Percentiles rank a stretch among this genome's conserved stretches.
These are phyloP conservation scores for Lyophyllum semitale DNA, from an alignment of 768 basidiomycete genomes.

Conservation along the genomic window DNA sequence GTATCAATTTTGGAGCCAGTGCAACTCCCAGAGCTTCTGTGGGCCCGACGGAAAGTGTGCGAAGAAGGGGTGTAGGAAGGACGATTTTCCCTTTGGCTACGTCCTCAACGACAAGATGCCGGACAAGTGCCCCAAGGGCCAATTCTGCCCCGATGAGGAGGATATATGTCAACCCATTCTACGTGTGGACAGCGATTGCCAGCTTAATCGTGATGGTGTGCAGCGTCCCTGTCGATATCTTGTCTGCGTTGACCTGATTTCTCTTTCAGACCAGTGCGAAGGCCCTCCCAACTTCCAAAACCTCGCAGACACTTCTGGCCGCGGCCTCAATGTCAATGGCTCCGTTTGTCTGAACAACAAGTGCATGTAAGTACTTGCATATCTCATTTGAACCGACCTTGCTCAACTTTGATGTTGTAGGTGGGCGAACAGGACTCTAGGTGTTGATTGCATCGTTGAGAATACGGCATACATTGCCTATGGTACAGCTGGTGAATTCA, in stretches of 20 bases:
- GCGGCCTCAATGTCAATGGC: constrained; percentile 78
- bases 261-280: constrained; percentile 69
- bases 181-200: constrained; percentile 67
- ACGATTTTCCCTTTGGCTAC: constrained; percentile 80
- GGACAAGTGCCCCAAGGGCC: constrained; percentile 54
- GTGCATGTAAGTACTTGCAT: constrained; percentile 67
- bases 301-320: constrained; percentile 62
- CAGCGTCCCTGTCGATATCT: constrained; percentile 1
- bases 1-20: constrained; percentile 80
- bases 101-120: constrained; percentile 47
- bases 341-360: constrained; percentile 80
- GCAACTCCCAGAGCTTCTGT: constrained; percentile 73
- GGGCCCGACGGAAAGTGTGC: constrained; percentile 54
- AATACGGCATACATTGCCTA: constrained; percentile 82
- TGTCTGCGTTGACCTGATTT: background rate
- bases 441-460: constrained; percentile 66
- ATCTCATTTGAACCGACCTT: background rate
- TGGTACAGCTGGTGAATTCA: constrained; percentile 57
- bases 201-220: constrained; percentile 85
- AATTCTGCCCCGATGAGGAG: constrained; percentile 87
- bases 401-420: constrained; percentile 33
- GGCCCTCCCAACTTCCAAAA: constrained; percentile 66
- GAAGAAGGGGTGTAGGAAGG: constrained; percentile 69
- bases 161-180: constrained; percentile 64
- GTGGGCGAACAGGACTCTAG: constrained; percentile 77